These are phyloP conservation scores for Phylloporus sp. DNA, from an alignment of 768 basidiomycete species.

Conservation along the genomic window DNA sequence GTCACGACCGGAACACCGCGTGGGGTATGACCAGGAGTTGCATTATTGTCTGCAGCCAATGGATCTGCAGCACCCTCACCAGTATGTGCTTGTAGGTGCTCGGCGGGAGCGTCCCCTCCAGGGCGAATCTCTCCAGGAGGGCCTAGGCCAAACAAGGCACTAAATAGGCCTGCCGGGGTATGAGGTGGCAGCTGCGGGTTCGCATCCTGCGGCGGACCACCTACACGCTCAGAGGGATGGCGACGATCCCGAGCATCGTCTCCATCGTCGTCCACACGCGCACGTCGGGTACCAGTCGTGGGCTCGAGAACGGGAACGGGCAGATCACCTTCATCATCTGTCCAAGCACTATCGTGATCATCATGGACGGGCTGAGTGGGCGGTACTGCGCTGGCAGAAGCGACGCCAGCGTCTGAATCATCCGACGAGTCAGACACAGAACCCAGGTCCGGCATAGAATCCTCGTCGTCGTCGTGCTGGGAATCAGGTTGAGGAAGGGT, in stretches of 20 bases:
- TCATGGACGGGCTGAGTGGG: slow-evolving; percentile 27
- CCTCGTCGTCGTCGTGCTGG: slow-evolving; percentile 30
- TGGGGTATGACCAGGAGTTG: slow-evolving; percentile 19
- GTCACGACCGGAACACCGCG: slow-evolving; percentile 22
- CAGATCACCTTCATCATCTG: slow-evolving; percentile 27
- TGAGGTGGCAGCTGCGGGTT: slow-evolving; percentile 19
- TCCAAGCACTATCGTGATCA: slow-evolving; percentile 28
- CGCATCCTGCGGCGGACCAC: slow-evolving; percentile 30
- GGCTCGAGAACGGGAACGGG: slow-evolving; percentile 32
- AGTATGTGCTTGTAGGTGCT: slow-evolving; percentile 20
- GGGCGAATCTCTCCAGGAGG: slow-evolving; percentile 6
- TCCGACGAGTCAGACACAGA: slow-evolving; percentile 38
- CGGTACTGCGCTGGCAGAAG: slow-evolving; percentile 29
- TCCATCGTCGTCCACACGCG: slow-evolving; percentile 58
- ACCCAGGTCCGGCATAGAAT: slow-evolving; percentile 41
- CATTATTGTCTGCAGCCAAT: slow-evolving; percentile 18
- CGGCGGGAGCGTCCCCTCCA: slow-evolving; percentile 17
- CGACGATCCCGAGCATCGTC: slow-evolving; percentile 60
- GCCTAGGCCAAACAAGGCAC: slow-evolving; percentile 24
- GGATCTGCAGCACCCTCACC: slow-evolving; percentile 27
- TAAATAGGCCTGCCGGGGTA: slow-evolving; percentile 21
- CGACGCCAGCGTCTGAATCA: slow-evolving; percentile 30
- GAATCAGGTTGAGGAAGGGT: slow-evolving; percentile 1
- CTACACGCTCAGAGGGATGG: slow-evolving; percentile 58
- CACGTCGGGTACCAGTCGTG: slow-evolving; percentile 40